Conservation (phyloP, 208 protist species). For the Perkinsela sp. region DNA sequence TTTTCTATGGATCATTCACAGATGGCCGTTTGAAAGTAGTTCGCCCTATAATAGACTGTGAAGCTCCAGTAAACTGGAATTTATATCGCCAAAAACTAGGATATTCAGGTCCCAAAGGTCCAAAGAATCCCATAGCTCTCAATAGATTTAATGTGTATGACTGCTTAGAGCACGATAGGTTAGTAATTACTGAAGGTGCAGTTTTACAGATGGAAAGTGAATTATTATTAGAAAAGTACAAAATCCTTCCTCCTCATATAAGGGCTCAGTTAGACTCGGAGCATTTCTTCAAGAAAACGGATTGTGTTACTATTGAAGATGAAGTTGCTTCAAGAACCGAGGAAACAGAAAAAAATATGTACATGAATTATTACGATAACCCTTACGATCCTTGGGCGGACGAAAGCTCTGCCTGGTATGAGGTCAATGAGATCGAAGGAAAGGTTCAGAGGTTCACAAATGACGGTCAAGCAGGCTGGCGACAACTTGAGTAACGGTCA, state of each 20-base stretch:
- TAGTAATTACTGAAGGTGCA: conserved; percentile 61
- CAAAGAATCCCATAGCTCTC: conserved; percentile 60
- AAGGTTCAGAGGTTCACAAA: conserved; percentile 14
- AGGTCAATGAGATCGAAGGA: conserved; percentile 39
- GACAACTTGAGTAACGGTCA: background rate
- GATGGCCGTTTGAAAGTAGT: conserved; percentile 63
- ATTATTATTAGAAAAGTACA: conserved; percentile 47
- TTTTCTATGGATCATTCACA: conserved; percentile 67
- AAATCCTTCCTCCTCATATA: conserved; percentile 49
- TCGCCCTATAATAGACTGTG: conserved; percentile 42
- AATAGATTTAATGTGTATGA: conserved; percentile 68
- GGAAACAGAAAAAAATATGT: conserved; percentile 40
- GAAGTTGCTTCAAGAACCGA: conserved; percentile 48
- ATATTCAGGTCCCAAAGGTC: conserved; percentile 41
- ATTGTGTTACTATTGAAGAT: conserved; percentile 38
- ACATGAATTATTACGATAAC: conserved; percentile 36
- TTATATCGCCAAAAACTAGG: conserved; percentile 25
- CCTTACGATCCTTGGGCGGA: conserved; percentile 51
- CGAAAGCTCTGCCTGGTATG: conserved; percentile 34
- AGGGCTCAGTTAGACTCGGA: conserved; percentile 41
- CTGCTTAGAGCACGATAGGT: conserved; percentile 30
- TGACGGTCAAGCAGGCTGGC: background rate
- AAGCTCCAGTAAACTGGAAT: conserved; percentile 61
- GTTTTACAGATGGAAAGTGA: conserved; percentile 55
- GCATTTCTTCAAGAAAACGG: conserved; percentile 25